Conservation (phyloP, 1,284 basidiomycete species). For the Leccinum angustisporum region DNA sequence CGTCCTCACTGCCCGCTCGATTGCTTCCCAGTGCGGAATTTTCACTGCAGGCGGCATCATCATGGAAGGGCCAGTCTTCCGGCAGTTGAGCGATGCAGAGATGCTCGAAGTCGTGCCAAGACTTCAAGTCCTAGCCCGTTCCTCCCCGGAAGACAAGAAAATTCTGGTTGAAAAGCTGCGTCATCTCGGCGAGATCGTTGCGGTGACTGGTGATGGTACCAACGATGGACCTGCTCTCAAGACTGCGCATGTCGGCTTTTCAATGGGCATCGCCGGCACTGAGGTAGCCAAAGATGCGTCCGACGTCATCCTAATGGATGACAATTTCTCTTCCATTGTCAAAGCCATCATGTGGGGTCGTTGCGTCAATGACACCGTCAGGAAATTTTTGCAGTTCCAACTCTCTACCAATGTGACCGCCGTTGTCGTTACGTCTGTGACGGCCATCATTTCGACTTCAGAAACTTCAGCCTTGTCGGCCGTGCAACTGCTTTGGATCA, state of each 20-base stretch:
- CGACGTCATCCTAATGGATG: slow-evolving; percentile 98
- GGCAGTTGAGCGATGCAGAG: slow-evolving; percentile 54
- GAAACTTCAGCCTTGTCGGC: slow-evolving; percentile 90
- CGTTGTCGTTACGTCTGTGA: slow-evolving; percentile 91
- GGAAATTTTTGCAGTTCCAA: slow-evolving; percentile 99
- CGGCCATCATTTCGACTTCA: slow-evolving; percentile 58
- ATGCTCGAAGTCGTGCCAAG: slow-evolving; percentile 67
- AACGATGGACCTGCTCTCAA: slow-evolving; percentile 98
- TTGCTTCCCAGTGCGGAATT: slow-evolving; percentile 94
- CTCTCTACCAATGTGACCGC: slow-evolving; percentile 96
- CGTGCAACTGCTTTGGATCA: slow-evolving; percentile 96
- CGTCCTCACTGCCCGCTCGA: slow-evolving; percentile 90
- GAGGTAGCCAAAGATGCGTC: slow-evolving; percentile 99
- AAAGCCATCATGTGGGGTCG: slow-evolving; percentile 99
- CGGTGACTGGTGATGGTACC: slow-evolving; percentile 97
- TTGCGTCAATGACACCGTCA: slow-evolving; percentile 95
- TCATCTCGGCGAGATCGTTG: slow-evolving; percentile 88
- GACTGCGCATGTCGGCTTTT: slow-evolving; percentile 91
- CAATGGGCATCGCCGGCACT: slow-evolving; percentile 98
- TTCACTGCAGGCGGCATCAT: slow-evolving; percentile 90
- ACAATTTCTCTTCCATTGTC: slow-evolving; percentile 96
- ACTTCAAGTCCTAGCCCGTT: slow-evolving; percentile 86
- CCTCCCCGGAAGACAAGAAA: slow-evolving; percentile 96
- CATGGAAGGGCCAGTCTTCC: slow-evolving; percentile 91
- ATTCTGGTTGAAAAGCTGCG: slow-evolving; percentile 89